Percentiles rank a stretch among this genome's conserved stretches.
Evolutionary conservation across 2,329 filamentous ascomycete genomes (phyloP).

Genomic region (Colletotrichum gloeosporioides): DNA sequence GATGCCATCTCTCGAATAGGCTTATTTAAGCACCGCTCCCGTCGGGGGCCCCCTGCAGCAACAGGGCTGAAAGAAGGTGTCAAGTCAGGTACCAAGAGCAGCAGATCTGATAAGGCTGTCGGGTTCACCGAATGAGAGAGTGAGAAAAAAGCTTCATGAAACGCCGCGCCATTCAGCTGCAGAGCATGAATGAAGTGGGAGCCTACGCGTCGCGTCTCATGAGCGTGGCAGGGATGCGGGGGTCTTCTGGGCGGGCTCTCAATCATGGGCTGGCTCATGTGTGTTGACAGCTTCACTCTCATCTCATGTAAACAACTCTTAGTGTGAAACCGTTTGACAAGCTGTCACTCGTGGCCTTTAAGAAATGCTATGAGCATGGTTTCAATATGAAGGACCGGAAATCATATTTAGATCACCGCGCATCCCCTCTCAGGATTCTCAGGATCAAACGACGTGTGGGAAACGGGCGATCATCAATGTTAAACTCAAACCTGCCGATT

Average conservation of each 20-base stretch:
- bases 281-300: background rate
- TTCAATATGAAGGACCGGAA: background rate
- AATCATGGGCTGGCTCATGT: background rate
- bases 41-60: background rate
- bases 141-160: background rate
- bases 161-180: background rate
- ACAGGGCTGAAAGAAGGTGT: background rate
- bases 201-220: background rate
- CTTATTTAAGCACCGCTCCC: background rate
- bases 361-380: background rate
- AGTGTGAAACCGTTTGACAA: background rate
- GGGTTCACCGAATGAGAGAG: background rate
- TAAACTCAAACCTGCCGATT: background rate
- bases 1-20: background rate
- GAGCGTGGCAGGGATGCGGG: background rate
- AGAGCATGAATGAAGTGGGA: background rate
- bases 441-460: background rate
- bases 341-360: background rate
- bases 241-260: background rate
- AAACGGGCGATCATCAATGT: background rate
- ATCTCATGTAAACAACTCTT: background rate
- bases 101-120: background rate
- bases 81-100: background rate
- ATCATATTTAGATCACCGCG: background rate
- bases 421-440: background rate